Percentiles rank a stretch among this genome's conserved stretches.
These are phyloP conservation scores for Royoungia palumana DNA, from an alignment of 768 basidiomycete species.

Conservation along the genomic window DNA sequence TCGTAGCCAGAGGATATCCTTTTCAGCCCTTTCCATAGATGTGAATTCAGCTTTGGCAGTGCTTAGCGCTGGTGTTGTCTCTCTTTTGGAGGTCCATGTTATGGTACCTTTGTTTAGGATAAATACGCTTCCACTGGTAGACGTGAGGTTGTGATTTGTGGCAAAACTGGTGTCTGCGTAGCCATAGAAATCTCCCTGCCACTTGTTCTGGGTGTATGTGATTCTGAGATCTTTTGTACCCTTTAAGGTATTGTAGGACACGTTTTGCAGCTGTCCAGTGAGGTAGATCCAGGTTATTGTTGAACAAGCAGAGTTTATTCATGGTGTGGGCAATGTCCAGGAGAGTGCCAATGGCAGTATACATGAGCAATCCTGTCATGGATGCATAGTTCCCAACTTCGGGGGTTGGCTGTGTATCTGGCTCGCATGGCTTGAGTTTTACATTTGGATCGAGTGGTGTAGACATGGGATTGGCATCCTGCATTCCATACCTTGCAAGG, in stretches of 20 bases:
- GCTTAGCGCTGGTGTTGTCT: constrained; percentile 6
- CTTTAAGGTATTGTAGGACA: constrained; percentile 14
- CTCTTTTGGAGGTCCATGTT: constrained; percentile 31
- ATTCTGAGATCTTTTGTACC: not conserved
- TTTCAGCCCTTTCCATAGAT: not conserved
- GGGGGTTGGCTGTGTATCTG: not conserved
- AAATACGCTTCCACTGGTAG: constrained; percentile 27
- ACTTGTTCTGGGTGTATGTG: not conserved
- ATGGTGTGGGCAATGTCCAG: constrained; percentile 10
- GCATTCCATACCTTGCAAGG: not conserved
- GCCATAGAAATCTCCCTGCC: constrained; percentile 1
- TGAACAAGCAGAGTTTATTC: constrained; percentile 9
- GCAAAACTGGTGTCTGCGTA: constrained; percentile 29
- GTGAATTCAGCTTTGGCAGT: constrained; percentile 6
- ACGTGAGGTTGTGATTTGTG: constrained; percentile 17
- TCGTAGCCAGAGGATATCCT: constrained; percentile 12
- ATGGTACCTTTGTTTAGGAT: constrained; percentile 28
- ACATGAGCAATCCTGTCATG: constrained; percentile 22
- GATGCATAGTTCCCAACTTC: not conserved
- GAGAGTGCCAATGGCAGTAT: constrained; percentile 9
- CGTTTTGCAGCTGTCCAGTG: constrained; percentile 16
- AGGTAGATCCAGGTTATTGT: not conserved
- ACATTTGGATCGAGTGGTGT: constrained; percentile 1
- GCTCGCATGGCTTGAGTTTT: not conserved
- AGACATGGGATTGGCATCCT: not conserved